Percentiles rank a stretch among this genome's conserved stretches.
These are phyloP conservation scores for Digitaria exilis DNA, from an alignment of 202 grass and related monocot species.

Conservation along the genomic window DNA sequence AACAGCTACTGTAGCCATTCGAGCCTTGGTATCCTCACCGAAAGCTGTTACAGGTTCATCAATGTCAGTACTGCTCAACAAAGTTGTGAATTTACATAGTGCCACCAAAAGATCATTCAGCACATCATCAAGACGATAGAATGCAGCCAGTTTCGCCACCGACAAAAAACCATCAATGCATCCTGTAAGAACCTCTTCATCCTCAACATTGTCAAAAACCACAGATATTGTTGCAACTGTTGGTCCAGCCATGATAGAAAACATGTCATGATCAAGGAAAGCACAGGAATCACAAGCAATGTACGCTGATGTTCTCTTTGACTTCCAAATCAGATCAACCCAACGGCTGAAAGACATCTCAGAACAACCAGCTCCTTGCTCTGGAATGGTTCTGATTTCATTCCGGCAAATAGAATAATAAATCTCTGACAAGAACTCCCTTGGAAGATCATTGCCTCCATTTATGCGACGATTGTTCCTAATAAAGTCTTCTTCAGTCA, in stretches of 20 bases:
- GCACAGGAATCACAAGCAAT: slow-evolving; percentile 68
- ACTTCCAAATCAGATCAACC: slow-evolving; percentile 92
- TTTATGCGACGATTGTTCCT: slow-evolving; percentile 95
- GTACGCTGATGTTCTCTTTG: slow-evolving; percentile 77
- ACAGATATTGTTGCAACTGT: slow-evolving; percentile 92
- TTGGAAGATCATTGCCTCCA: slow-evolving; percentile 88
- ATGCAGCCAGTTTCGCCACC: slow-evolving; percentile 86
- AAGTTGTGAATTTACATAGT: slow-evolving; percentile 90
- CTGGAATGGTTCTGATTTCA: slow-evolving; percentile 89
- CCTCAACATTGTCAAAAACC: slow-evolving; percentile 96
- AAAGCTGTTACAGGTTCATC: slow-evolving; percentile 85
- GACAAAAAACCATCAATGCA: slow-evolving; percentile 92
- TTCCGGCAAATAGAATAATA: slow-evolving; percentile 94
- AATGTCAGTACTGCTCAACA: slow-evolving; percentile 63
- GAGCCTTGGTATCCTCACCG: slow-evolving; percentile 90
- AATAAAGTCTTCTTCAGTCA: slow-evolving; percentile 99
- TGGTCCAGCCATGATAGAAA: slow-evolving; percentile 84
- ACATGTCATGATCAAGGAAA: slow-evolving; percentile 93
- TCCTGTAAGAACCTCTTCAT: slow-evolving; percentile 67
- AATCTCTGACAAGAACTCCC: slow-evolving; percentile 81
- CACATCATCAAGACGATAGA: slow-evolving; percentile 85
- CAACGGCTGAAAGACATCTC: slow-evolving; percentile 97
- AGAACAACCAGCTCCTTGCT: slow-evolving; percentile 75
- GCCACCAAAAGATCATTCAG: slow-evolving; percentile 95
- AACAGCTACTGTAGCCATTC: slow-evolving; percentile 85